phyloP scores from a whole-genome alignment of 2,329 filamentous ascomycete species.

The Talaromyces verruculosus region DNA sequence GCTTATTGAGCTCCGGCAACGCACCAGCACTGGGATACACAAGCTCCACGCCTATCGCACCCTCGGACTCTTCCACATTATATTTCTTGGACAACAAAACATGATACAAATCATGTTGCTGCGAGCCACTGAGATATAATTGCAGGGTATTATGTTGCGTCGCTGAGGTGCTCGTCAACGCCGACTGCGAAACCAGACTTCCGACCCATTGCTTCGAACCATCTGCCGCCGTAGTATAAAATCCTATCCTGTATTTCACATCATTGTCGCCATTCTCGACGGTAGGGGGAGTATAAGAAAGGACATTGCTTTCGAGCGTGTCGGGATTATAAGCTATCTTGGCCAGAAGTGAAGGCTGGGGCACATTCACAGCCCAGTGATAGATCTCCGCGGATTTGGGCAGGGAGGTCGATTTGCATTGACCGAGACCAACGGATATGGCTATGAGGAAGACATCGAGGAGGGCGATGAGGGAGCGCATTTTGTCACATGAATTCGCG shows the following conservation, averaged over 20 bases:
- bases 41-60: slow-evolving; percentile 34
- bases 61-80: slow-evolving; percentile 24
- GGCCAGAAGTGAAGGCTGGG: slow-evolving; percentile 40
- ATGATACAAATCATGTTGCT: slow-evolving; percentile 38
- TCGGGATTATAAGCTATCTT: slow-evolving; percentile 44
- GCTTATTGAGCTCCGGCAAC: slow-evolving; percentile 42
- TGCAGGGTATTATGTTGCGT: slow-evolving; percentile 34
- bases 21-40: slow-evolving; percentile 34
- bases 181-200: slow-evolving; percentile 40
- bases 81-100: slow-evolving; percentile 36
- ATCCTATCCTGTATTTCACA: slow-evolving; percentile 55
- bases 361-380: slow-evolving; percentile 38
- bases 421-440: slow-evolving; percentile 23
- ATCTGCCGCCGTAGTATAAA: slow-evolving; percentile 42
- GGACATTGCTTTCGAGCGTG: slow-evolving; percentile 37
- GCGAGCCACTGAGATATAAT: slow-evolving; percentile 40
- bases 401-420: slow-evolving; percentile 21
- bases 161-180: slow-evolving; percentile 29
- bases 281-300: slow-evolving; percentile 41
- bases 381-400: slow-evolving; percentile 36
- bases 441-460: slow-evolving; percentile 23
- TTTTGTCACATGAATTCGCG: slow-evolving; percentile 6
- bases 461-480: slow-evolving; percentile 19
- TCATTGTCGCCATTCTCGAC: slow-evolving; percentile 34
- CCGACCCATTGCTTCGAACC: slow-evolving; percentile 43